Conservation (phyloP, 345 rosid genomes). For the Barbarea vulgaris region DNA sequence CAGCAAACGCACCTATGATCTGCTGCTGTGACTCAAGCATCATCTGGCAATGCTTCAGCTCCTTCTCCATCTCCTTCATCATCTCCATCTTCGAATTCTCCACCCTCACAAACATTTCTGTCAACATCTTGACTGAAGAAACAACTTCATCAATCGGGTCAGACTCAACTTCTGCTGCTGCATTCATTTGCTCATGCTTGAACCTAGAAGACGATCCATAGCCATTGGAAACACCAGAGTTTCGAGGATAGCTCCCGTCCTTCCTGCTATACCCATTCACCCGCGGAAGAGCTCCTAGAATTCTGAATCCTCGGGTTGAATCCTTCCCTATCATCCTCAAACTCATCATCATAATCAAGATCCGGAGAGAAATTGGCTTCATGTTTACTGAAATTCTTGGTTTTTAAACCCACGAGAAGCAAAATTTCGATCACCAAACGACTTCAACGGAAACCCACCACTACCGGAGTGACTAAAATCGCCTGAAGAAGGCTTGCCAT, state of each 20-base stretch:
- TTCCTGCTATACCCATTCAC: conserved; percentile 26
- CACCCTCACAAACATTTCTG: conserved; percentile 58
- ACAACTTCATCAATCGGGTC: conserved; percentile 61
- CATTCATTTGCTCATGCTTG: conserved; percentile 38
- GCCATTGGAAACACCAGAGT: conserved; percentile 39
- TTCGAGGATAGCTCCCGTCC: conserved; percentile 30
- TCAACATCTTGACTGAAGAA: conserved; percentile 54
- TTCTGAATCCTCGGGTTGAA: conserved; percentile 31
- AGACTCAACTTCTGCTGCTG: conserved; percentile 39
- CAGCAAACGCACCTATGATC: conserved; percentile 52
- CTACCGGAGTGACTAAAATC: conserved; percentile 36
- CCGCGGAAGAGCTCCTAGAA: conserved; percentile 29
- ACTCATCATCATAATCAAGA: conserved; percentile 37
- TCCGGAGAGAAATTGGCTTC: conserved; percentile 41
- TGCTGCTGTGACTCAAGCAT: conserved; percentile 64
- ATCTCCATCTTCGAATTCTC: conserved; percentile 79
- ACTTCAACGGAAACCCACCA: conserved; percentile 55
- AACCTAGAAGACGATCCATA: conserved; percentile 44
- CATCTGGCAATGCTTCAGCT: conserved; percentile 70
- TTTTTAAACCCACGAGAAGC: conserved; percentile 43
- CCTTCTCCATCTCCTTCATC: conserved; percentile 74
- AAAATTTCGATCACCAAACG: conserved; percentile 51
- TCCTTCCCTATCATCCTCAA: conserved; percentile 44
- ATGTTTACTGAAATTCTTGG: conserved; percentile 37
- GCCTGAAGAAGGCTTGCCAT: conserved; percentile 33